phyloP scores from a whole-genome alignment of 2,329 filamentous ascomycete genomes.

The Alternaria sp. region DNA sequence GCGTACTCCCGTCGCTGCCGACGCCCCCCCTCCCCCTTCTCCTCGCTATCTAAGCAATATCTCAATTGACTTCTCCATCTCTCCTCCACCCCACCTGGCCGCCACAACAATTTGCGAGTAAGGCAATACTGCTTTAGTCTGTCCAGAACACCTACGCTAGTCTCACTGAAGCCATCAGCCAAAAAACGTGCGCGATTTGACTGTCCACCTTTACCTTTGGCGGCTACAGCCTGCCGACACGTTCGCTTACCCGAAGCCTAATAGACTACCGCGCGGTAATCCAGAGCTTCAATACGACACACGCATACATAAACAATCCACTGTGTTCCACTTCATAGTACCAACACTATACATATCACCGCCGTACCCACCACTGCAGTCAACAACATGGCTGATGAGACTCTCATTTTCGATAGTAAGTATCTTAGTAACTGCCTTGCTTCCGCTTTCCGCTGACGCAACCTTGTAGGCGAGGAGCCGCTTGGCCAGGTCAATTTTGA shows the following conservation, averaged over 20 bases:
- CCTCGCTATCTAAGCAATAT: conserved; percentile 1
- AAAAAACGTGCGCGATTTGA: not conserved
- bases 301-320: not conserved
- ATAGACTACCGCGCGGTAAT: conserved; percentile 2
- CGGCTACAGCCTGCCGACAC: conserved; percentile 7
- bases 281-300: not conserved
- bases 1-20: not conserved
- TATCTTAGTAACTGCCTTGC: not conserved
- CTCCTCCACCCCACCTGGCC: not conserved
- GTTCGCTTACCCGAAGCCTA: not conserved
- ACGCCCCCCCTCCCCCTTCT: not conserved
- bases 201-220: conserved; percentile 14
- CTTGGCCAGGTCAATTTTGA: conserved; percentile 15
- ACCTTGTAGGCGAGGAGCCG: conserved; percentile 16
- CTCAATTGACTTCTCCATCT: not conserved
- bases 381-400: conserved; percentile 25
- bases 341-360: not conserved
- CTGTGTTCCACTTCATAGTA: conserved; percentile 6
- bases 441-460: conserved; percentile 9
- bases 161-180: conserved; percentile 5
- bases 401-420: conserved; percentile 29
- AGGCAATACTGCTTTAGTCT: not conserved
- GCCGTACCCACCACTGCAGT: not conserved
- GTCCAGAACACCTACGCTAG: not conserved
- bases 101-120: not conserved